Base-by-base conservation (phyloP, 768 basidiomycete genomes). In the Lentinula sp. region DNA sequence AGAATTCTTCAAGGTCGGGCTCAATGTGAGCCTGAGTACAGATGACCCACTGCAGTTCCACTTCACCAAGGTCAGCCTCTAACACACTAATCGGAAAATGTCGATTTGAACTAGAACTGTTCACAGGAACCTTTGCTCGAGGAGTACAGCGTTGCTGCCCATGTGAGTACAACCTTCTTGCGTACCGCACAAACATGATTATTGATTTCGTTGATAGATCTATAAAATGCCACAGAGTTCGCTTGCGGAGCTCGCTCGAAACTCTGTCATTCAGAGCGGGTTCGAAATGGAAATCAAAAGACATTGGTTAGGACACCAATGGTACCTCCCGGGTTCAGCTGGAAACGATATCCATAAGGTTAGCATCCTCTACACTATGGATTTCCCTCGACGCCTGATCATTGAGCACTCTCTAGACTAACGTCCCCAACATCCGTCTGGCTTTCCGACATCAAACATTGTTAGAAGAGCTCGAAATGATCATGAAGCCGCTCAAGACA, bases 271-370 rank as follows among this genome's bases (percentile, higher is more conserved):
- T 50, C 97, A 98, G 71, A 94, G 92, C 67, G 97, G 97, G 1
- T 98, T 98, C 70, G 97, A 99, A 75, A 98, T 98, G 95, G 90
- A 96, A 71, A 72, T 98, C 68, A 98, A 98, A 76, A 87, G 92
- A 9, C 94, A 92, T 70, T 95, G 94, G 94, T 78, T 99, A 2
- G 97, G 97, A 0, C 84, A 90, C 65, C 76, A 89, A 59, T 99
- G 94, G 93, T 98, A 94, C 73, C 80, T 95, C 7, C 90, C 93
- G 3, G 97, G 97, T 18, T 87, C 91, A 1, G 86, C 86, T 5
- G 97, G 97, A 3, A 99, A 99, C 70, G 93, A 96, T 67, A 98
- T 98, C 61, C 80, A 97, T 72, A 98, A 97, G 85, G 94, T 90
- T 46, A 11, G 75, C 65, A 48, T 6, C 4, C 37, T 57, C 28